phyloP scores from a whole-genome alignment of 1,284 basidiomycete species.

The Apiotrichum veenhuisii region DNA sequence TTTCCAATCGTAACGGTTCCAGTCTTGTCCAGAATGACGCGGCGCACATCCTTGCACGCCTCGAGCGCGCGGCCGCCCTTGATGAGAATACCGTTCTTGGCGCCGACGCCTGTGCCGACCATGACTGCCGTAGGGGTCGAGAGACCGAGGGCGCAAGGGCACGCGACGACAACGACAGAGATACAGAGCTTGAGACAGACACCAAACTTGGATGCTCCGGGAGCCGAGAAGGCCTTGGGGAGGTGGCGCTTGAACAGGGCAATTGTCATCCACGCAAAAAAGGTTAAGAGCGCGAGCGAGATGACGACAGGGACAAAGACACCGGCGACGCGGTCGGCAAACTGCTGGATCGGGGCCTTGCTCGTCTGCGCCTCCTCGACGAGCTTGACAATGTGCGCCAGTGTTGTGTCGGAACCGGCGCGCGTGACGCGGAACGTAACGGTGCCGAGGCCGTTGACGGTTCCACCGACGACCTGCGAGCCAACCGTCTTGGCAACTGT shows the following conservation, averaged over 20 bases:
- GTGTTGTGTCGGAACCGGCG: constrained; percentile 91
- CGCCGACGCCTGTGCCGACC: constrained; percentile 98
- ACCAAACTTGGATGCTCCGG: constrained; percentile 80
- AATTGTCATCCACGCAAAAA: constrained; percentile 78
- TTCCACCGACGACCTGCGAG: constrained; percentile 88
- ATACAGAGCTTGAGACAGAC: constrained; percentile 97
- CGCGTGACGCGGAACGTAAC: constrained; percentile 94
- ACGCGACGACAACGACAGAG: constrained; percentile 96
- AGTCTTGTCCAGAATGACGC: constrained; percentile 93
- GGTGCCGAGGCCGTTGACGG: constrained; percentile 91
- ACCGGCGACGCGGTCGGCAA: constrained; percentile 91
- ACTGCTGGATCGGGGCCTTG: constrained; percentile 96
- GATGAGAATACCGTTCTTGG: constrained; percentile 95
- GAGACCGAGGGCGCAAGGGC: constrained; percentile 93
- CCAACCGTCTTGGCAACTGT: constrained; percentile 79
- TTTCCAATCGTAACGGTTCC: constrained; percentile 92
- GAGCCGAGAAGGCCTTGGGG: constrained; percentile 76
- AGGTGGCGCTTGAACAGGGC: constrained; percentile 62
- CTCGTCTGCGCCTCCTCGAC: constrained; percentile 97
- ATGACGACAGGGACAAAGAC: constrained; percentile 94
- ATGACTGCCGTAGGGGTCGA: constrained; percentile 98
- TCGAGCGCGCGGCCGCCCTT: constrained; percentile 94
- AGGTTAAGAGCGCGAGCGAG: constrained; percentile 73
- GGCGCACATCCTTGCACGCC: constrained; percentile 74
- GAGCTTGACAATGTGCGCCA: constrained; percentile 92